A percentile compares a stretch with the other conserved stretches of the same genome.
Conservation (phyloP, 1,139 yeast species). For the Geotrichum carabidarum region DNA sequence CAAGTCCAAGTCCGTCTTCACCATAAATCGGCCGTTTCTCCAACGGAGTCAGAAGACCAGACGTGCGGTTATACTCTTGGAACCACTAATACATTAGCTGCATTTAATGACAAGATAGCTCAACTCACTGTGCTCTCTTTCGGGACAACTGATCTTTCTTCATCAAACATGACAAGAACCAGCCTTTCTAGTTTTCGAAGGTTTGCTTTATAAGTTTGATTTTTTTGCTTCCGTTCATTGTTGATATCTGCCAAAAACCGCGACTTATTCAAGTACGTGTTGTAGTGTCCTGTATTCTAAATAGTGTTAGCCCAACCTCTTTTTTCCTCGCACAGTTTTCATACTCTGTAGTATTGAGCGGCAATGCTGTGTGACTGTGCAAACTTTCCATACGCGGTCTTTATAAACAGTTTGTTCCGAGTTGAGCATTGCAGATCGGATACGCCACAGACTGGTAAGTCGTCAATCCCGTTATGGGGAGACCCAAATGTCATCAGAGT, state of each 20-base stretch:
- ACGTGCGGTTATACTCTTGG: constrained; percentile 47
- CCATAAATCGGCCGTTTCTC: constrained; percentile 48
- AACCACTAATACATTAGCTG: constrained; percentile 39
- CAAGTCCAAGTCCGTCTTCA: constrained; percentile 58
- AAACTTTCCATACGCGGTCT: constrained; percentile 55
- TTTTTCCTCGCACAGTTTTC: background rate
- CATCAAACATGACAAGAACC: constrained; percentile 54
- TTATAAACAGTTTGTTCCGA: constrained; percentile 51
- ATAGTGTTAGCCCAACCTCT: background rate
- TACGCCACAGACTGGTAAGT: constrained; percentile 56
- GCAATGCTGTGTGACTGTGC: constrained; percentile 59
- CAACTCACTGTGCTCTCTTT: constrained; percentile 55
- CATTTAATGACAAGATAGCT: background rate
- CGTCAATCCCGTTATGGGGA: constrained; percentile 75
- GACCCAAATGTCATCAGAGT: constrained; percentile 71
- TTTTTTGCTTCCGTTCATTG: constrained; percentile 47
- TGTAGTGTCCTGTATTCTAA: constrained; percentile 41
- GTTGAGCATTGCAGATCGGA: constrained; percentile 59
- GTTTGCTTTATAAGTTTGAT: constrained; percentile 42
- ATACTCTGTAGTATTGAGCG: constrained; percentile 65
- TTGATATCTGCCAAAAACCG: constrained; percentile 59
- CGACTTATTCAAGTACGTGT: constrained; percentile 48
- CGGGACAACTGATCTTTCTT: constrained; percentile 67
- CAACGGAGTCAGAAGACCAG: constrained; percentile 46
- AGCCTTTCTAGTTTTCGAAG: constrained; percentile 46